phyloP scores from a whole-genome alignment of 1,284 basidiomycete genomes.

The Ganoderma sinense region DNA sequence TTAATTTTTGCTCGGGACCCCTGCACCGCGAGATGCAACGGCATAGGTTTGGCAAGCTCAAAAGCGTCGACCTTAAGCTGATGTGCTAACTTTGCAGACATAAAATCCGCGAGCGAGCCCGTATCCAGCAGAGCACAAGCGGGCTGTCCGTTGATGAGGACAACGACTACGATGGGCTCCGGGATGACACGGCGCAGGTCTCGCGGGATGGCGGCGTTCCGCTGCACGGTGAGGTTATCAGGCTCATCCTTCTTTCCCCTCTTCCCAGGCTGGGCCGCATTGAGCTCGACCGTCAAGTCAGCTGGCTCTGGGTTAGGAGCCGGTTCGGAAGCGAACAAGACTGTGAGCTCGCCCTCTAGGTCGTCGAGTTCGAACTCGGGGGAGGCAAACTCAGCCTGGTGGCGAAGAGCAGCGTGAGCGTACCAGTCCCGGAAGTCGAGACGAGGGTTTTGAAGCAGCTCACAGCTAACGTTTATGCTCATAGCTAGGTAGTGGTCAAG shows the following conservation, averaged over 20 bases:
- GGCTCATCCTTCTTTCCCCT: neutral
- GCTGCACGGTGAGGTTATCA: neutral
- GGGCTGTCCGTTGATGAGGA: conserved; percentile 40
- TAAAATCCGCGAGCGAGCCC: conserved; percentile 46
- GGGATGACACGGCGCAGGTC: conserved; percentile 26
- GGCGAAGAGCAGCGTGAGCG: too few species aligned
- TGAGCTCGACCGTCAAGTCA: too few species aligned
- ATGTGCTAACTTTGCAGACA: conserved; percentile 45
- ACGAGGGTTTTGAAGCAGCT: too few species aligned
- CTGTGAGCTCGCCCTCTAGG: too few species aligned
- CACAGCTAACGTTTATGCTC: too few species aligned
- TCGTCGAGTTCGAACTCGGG: too few species aligned
- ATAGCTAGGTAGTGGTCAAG: too few species aligned
- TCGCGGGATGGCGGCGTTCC: neutral
- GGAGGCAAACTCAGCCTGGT: too few species aligned
- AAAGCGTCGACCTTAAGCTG: conserved; percentile 35
- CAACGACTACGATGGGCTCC: conserved; percentile 40
- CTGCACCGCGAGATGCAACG: conserved; percentile 38
- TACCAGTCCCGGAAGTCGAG: too few species aligned
- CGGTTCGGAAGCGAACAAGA: too few species aligned
- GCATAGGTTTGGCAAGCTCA: conserved; percentile 33
- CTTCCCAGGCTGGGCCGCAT: neutral
- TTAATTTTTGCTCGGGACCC: conserved; percentile 14
- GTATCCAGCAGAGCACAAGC: conserved; percentile 41
- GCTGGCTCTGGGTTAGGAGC: too few species aligned